phyloP scores from a whole-genome alignment of 495 filamentous ascomycete species.

The Aspergillus ellipticus region DNA sequence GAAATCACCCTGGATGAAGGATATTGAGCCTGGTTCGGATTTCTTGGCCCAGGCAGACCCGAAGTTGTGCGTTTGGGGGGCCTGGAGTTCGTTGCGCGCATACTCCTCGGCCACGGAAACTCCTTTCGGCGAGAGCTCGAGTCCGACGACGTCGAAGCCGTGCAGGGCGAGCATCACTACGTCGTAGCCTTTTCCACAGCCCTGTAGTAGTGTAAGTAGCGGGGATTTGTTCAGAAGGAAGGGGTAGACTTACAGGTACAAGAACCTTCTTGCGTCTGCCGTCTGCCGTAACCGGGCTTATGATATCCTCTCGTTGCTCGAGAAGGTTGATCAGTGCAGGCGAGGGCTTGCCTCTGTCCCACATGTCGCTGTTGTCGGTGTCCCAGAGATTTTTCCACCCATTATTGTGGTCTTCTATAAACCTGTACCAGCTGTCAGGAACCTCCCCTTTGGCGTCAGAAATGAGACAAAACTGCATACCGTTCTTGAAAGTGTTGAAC shows the following conservation, averaged over 20 bases:
- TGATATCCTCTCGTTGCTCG: constrained; percentile 26
- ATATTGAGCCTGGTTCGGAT: too few species aligned
- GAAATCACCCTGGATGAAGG: constrained; percentile 60
- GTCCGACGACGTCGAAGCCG: constrained; percentile 25
- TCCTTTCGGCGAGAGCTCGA: constrained; percentile 26
- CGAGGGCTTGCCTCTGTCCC: constrained; percentile 42
- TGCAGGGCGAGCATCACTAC: constrained; percentile 29
- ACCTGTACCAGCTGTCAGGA: not conserved
- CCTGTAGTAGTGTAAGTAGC: constrained; percentile 10
- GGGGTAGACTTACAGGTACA: constrained; percentile 28
- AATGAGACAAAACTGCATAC: not conserved
- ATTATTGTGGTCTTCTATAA: constrained; percentile 16
- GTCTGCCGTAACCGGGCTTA: constrained; percentile 14
- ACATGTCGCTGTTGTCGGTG: constrained; percentile 28
- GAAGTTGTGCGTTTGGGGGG: too few species aligned
- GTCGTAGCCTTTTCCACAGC: constrained; percentile 33
- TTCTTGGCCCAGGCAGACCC: too few species aligned
- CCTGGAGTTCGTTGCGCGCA: too few species aligned
- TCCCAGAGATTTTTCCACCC: constrained; percentile 43
- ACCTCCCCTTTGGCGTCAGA: not conserved
- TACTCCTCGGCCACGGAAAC: constrained; percentile 19
- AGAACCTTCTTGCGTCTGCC: constrained; percentile 32
- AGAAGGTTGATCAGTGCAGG: constrained; percentile 41
- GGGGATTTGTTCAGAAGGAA: not conserved
- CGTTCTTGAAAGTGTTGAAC: not conserved